Percentiles rank a stretch among this genome's conserved stretches.
phyloP scores from a whole-genome alignment of 2,329 filamentous ascomycete genomes.

The Penicillium hesseltinei region DNA sequence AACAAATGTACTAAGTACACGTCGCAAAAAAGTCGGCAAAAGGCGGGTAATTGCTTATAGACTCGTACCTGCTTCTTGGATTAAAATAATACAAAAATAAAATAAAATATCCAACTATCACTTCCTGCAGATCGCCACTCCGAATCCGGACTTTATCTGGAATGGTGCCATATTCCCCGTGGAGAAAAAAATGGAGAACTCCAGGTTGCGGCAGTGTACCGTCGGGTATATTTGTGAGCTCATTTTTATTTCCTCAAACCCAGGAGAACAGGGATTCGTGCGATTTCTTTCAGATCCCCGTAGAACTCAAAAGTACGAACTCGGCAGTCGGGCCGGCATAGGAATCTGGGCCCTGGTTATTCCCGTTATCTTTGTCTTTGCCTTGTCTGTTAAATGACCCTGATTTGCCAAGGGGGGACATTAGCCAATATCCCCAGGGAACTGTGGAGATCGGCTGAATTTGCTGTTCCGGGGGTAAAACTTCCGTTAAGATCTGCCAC shows the following conservation, averaged over 20 bases:
- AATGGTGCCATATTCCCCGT: slow-evolving; percentile 22
- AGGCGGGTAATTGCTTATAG: slow-evolving; percentile 17
- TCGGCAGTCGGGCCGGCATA: slow-evolving; percentile 3
- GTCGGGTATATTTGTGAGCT: background rate
- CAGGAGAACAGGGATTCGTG: background rate
- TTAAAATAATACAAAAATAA: background rate
- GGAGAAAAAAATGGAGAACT: slow-evolving; percentile 16
- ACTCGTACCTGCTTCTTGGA: slow-evolving; percentile 1
- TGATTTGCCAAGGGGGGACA: background rate
- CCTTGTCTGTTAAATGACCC: background rate
- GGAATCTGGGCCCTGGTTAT: background rate
- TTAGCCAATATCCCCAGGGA: background rate
- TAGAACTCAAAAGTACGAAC: background rate
- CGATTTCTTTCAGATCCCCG: background rate
- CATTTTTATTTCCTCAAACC: background rate
- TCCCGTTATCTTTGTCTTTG: background rate
- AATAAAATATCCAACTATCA: background rate
- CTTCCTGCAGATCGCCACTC: slow-evolving; percentile 15
- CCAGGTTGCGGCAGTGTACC: background rate
- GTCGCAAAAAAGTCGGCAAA: slow-evolving; percentile 18
- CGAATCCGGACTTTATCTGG: slow-evolving; percentile 20
- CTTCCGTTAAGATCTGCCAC: slow-evolving; percentile 21
- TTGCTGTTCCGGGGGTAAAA: background rate
- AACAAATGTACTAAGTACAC: background rate
- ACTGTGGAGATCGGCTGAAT: slow-evolving; percentile 8